Base-by-base conservation (phyloP, 2,329 filamentous ascomycete genomes). In the Lojkania enalia region DNA sequence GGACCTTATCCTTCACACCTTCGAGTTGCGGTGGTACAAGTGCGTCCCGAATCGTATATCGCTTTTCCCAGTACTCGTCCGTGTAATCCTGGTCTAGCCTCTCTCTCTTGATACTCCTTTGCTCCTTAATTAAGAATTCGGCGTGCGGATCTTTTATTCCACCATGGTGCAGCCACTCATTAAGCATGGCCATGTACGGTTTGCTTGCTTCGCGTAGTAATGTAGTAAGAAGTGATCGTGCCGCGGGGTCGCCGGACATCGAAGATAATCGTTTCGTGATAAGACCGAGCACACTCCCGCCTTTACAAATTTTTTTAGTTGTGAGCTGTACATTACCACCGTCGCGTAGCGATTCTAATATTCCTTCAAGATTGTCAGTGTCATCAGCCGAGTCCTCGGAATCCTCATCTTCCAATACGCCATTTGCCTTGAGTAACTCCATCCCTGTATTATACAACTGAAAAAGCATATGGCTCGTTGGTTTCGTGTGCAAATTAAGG, bases 41-140 rank as follows among this genome's bases (percentile, higher is more conserved):
- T 37, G 89, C 84, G 49, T 96, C 90, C 47, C 94, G 86, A 51
- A 99, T 87, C 3, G 94, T 97, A 66, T 99, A 99, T 52, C 94
- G 82, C 63, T 95, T 90, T 68, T 99, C 94, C 94, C 94, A 99
- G 70, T 99, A 99, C 63, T 99, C 94, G 67, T 99, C 94, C 0
- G 92, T 99, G 63, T 97, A 99, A 68, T 99, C 94, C 64, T 96
- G 86, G 63, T 97, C 90, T 2, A 99, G 75, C 47, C 88, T 82
- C 67, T 97, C 94, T 30, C 94, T 83, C 46, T 87, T 86, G 58
- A 99, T 96, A 62, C 91, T 96, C 70, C 92, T 95, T 60, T 96
- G 90, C 69, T 97, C 94, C 64, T 95, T 95, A 63, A 99, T 85
- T 41, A 99, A 74, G 57, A 99, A 99, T 68, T 99, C 94, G 1